phyloP scores from a whole-genome alignment of 2,329 filamentous ascomycete species.

The Trichoderma guizhouense region DNA sequence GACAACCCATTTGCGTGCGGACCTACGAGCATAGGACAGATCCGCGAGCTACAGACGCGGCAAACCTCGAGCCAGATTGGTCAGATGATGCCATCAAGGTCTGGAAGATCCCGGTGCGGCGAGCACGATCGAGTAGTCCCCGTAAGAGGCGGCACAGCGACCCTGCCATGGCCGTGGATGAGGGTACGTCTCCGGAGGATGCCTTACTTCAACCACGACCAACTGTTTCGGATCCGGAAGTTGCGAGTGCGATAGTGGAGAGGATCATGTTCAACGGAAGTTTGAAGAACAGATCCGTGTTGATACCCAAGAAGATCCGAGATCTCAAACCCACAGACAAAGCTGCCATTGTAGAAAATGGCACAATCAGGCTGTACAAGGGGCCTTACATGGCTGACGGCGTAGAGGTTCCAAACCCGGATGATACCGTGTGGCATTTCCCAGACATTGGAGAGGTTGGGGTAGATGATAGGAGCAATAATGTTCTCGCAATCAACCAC shows the following conservation, averaged over 20 bases:
- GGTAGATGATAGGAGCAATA: conserved; percentile 15
- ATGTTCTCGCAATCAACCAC: conserved; percentile 26
- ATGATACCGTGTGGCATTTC: conserved; percentile 31
- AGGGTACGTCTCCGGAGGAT: background rate
- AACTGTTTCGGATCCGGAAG: conserved; percentile 29
- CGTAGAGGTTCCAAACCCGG: conserved; percentile 20
- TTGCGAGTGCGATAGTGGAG: conserved; percentile 33
- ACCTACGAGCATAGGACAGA: conserved; percentile 63
- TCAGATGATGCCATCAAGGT: conserved; percentile 74
- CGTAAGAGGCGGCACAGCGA: conserved; percentile 32
- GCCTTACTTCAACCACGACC: conserved; percentile 10
- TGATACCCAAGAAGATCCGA: conserved; percentile 28
- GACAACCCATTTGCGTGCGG: conserved; percentile 73
- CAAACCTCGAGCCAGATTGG: conserved; percentile 59
- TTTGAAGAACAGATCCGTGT: conserved; percentile 24
- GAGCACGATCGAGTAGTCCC: conserved; percentile 33
- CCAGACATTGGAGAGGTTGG: conserved; percentile 20
- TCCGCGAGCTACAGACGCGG: conserved; percentile 30
- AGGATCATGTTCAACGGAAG: conserved; percentile 36
- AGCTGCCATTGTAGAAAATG: conserved; percentile 60
- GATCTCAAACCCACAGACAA: conserved; percentile 30
- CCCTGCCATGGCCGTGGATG: background rate
- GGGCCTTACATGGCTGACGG: conserved; percentile 49
- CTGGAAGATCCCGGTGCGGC: conserved; percentile 67
- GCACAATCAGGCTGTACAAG: conserved; percentile 64